These are phyloP conservation scores for Epichloe bromicola DNA, from an alignment of 2,329 filamentous ascomycete species.

Conservation along the genomic window DNA sequence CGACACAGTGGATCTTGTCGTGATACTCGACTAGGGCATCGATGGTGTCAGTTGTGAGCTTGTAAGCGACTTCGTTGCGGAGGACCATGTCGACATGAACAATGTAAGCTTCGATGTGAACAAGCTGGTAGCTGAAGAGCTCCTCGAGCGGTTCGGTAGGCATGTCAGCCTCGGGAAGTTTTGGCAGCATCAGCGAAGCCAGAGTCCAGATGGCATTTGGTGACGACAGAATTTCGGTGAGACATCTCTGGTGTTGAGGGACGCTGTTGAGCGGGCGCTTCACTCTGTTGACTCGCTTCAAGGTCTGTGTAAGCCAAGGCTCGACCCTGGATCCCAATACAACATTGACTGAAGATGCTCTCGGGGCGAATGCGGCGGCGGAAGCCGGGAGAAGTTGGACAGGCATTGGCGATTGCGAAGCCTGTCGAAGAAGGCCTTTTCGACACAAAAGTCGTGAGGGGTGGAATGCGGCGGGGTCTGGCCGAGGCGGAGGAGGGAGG, in stretches of 20 bases:
- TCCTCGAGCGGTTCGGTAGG: slow-evolving; percentile 75
- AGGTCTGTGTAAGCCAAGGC: slow-evolving; percentile 89
- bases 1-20: slow-evolving; percentile 85
- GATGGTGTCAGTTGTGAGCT: slow-evolving; percentile 90
- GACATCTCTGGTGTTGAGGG: slow-evolving; percentile 85
- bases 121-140: slow-evolving; percentile 81
- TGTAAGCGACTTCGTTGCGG: slow-evolving; percentile 94
- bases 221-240: slow-evolving; percentile 87
- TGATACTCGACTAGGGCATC: slow-evolving; percentile 89
- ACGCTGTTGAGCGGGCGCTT: slow-evolving; percentile 97
- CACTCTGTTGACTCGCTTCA: slow-evolving; percentile 92
- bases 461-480: neutral
- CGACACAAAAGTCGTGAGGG: neutral
- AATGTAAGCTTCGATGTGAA: slow-evolving; percentile 93
- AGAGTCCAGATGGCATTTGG: slow-evolving; percentile 89
- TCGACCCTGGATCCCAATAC: slow-evolving; percentile 87
- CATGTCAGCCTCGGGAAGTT: slow-evolving; percentile 74
- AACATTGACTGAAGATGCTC: slow-evolving; percentile 81
- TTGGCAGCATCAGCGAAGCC: slow-evolving; percentile 83
- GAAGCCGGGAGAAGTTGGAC: slow-evolving; percentile 88
- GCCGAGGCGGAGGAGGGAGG: neutral
- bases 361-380: slow-evolving; percentile 88
- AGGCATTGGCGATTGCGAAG: slow-evolving; percentile 49
- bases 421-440: neutral
- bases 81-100: slow-evolving; percentile 99